phyloP scores from a whole-genome alignment of 257 asterid species.

The Capsicum chinense region DNA sequence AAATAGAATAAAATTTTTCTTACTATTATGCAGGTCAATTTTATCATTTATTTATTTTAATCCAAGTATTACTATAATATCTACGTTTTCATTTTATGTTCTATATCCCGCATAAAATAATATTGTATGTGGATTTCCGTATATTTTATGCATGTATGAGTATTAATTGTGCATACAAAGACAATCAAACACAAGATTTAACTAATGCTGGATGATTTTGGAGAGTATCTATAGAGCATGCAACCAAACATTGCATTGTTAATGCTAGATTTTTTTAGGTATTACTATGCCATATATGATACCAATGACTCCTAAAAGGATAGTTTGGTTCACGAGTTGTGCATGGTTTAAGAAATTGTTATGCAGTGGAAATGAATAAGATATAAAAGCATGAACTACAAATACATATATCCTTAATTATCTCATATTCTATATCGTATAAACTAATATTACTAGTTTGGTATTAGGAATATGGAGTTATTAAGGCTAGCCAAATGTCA shows the following conservation, averaged over 20 bases:
- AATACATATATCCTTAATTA: not conserved
- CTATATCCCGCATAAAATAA: too few relatives aligned
- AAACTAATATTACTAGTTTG: not conserved
- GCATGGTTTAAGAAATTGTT: not conserved
- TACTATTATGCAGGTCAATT: too few relatives aligned
- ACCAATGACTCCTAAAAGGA: not conserved
- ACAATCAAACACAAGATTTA: too few relatives aligned
- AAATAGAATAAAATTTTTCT: too few relatives aligned
- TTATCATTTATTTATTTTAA: too few relatives aligned
- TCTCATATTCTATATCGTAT: not conserved
- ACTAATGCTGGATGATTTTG: too few relatives aligned
- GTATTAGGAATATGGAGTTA: not conserved
- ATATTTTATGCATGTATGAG: too few relatives aligned
- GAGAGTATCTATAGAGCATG: too few relatives aligned
- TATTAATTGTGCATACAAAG: not conserved
- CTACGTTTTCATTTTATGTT: too few relatives aligned
- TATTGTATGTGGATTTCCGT: too few relatives aligned
- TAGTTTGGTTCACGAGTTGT: not conserved
- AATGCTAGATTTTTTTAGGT: not conserved
- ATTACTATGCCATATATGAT: not conserved
- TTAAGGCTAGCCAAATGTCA: not conserved
- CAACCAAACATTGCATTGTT: not conserved
- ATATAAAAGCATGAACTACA: not conserved
- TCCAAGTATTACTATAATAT: too few relatives aligned
- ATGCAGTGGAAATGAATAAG: not conserved